Conservation (phyloP, 495 filamentous ascomycete genomes). For the Cenococcum geophilum region DNA sequence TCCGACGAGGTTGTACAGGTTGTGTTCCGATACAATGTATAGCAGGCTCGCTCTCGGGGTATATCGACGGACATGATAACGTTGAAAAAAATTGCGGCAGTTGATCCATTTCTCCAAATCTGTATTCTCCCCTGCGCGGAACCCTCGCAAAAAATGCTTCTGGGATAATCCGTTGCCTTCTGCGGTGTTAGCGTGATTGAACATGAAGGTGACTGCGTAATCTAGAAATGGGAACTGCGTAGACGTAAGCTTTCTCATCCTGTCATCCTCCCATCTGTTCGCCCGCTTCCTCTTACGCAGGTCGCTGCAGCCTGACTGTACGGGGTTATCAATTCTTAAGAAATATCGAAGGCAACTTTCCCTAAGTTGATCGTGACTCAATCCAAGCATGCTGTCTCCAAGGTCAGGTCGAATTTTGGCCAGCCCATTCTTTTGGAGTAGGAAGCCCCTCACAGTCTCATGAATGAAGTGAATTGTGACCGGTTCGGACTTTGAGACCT, state of each 20-base stretch:
- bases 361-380: constrained; percentile 4
- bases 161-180: not conserved
- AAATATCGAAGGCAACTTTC: constrained; percentile 1
- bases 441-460: constrained; percentile 6
- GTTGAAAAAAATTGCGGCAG: not conserved
- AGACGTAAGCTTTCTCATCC: too few species aligned
- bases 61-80: not conserved
- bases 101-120: not conserved
- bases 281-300: not conserved
- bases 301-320: not conserved
- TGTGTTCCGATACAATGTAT: not conserved
- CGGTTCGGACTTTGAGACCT: not conserved
- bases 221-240: not conserved
- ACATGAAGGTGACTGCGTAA: not conserved
- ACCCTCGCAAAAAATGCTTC: not conserved
- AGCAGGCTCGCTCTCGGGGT: not conserved
- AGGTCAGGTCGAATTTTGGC: not conserved
- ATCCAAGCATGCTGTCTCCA: not conserved
- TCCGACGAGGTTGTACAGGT: not conserved
- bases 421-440: constrained; percentile 1
- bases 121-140: not conserved
- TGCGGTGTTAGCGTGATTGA: not conserved
- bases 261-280: not conserved
- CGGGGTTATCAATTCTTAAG: not conserved
- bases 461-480: constrained; percentile 6